Base-by-base conservation (phyloP, 1,139 yeast genomes). In the Sugiyamaella grinbergsii region DNA sequence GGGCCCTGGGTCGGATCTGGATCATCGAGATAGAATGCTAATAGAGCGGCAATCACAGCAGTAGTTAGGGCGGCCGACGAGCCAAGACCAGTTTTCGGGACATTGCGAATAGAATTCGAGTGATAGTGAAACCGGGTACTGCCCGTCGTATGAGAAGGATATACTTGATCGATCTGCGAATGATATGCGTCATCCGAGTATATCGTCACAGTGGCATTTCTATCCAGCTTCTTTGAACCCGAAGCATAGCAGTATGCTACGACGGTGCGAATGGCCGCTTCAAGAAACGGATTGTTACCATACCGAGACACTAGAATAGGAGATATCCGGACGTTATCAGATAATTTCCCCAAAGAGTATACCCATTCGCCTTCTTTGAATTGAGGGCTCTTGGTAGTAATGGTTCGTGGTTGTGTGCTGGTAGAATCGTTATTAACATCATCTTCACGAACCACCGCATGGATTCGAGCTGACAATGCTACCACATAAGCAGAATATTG, bases 31-130 rank as follows among this genome's bases (percentile, higher is more conserved):
- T 78, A 78, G 49, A 69, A 69, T 3, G 85, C 75, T 18, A 83
- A 65, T 41, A 93, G 64, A 0, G 93, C 86, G 0, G 95, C 78
- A 0, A 88, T 80, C 1, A 90, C 76, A 1, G 87, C 93, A 0
- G 95, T 80, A 0, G 90, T 95, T 54, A 93, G 74, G 0, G 97
- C 96, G 0, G 98, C 98, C 20, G 97, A 90, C 11, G 96, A 90
- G 0, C 98, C 98, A 50, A 93, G 74, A 0, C 98, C 98, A 0
- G 98, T 94, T 66, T 93, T 93, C 6, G 96, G 83, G 3, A 91
- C 96, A 24, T 85, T 73, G 0, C 80, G 74, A 51, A 93, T 89
- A 13, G 80, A 72, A 31, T 67, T 58, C 0, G 67, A 52, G 65
- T 93, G 97, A 65, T 72, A 83, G 39, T 79, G 72, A 63, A 91